These are phyloP conservation scores for Globisporangium abappressorium DNA, from an alignment of 352 stramenopile species.

Conservation along the genomic window DNA sequence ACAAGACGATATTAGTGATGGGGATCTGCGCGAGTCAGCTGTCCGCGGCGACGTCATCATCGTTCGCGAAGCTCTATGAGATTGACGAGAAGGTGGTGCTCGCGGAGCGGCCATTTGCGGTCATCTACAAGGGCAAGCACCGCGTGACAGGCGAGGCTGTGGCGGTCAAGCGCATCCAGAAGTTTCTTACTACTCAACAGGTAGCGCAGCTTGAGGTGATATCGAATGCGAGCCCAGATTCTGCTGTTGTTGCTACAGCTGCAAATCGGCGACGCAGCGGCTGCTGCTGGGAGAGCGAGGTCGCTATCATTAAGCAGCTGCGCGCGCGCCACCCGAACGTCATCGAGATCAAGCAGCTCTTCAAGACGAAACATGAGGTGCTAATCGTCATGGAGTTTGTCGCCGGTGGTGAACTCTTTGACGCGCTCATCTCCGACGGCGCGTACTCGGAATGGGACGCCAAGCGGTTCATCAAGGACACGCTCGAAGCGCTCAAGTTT, in stretches of 20 bases:
- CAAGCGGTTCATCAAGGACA: slow-evolving; percentile 39
- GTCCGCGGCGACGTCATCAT: slow-evolving; percentile 15
- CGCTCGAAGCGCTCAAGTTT: slow-evolving; percentile 55
- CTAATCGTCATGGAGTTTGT: slow-evolving; percentile 64
- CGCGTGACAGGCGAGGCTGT: slow-evolving; percentile 32
- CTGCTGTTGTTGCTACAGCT: neutral
- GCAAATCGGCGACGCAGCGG: neutral
- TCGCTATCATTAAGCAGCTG: slow-evolving; percentile 41
- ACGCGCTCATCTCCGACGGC: slow-evolving; percentile 64
- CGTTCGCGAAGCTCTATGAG: slow-evolving; percentile 37
- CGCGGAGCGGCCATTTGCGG: slow-evolving; percentile 42
- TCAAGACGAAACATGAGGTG: slow-evolving; percentile 47
- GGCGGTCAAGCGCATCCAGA: slow-evolving; percentile 67
- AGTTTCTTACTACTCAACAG: slow-evolving; percentile 14
- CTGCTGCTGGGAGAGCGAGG: slow-evolving; percentile 44
- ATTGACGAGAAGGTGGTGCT: slow-evolving; percentile 42
- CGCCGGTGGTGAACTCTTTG: slow-evolving; percentile 62
- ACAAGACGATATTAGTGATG: slow-evolving; percentile 21
- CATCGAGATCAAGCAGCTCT: slow-evolving; percentile 44
- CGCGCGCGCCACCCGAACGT: slow-evolving; percentile 57
- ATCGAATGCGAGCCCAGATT: neutral
- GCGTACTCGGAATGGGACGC: slow-evolving; percentile 78
- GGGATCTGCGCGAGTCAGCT: slow-evolving; percentile 42
- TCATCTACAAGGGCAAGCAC: slow-evolving; percentile 43
- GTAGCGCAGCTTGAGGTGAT: neutral